Evolutionary conservation across 768 basidiomycete genomes (phyloP).

Genomic region (Imleria badia): DNA sequence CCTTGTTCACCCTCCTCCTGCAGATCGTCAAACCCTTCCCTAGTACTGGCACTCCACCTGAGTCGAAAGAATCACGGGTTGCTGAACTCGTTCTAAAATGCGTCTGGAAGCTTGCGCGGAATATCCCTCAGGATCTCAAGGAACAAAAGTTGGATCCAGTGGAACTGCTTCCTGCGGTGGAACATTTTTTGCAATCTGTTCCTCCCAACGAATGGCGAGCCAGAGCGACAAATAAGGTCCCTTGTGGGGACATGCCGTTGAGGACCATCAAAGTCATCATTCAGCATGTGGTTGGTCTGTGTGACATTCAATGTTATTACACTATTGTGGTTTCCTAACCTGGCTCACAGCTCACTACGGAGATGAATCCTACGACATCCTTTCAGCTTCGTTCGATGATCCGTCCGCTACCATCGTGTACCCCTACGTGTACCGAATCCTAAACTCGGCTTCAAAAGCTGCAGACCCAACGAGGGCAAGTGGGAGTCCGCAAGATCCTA

Average conservation of each 20-base stretch:
- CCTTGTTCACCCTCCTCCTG: conserved; percentile 78
- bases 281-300: conserved; percentile 93
- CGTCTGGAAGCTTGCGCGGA: conserved; percentile 96
- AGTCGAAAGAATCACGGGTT: conserved; percentile 83
- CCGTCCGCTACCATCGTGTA: conserved; percentile 98
- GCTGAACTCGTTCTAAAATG: conserved; percentile 95
- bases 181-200: conserved; percentile 90
- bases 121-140: conserved; percentile 87
- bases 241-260: conserved; percentile 96
- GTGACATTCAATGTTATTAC: conserved; percentile 1
- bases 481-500: conserved; percentile 36
- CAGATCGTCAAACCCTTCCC: conserved; percentile 86
- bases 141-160: conserved; percentile 80
- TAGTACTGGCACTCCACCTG: conserved; percentile 61
- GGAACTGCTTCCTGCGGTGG: conserved; percentile 88
- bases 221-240: conserved; percentile 85
- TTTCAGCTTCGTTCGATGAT: conserved; percentile 89
- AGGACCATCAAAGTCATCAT: conserved; percentile 98
- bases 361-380: conserved; percentile 86
- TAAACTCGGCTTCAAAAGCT: conserved; percentile 63
- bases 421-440: conserved; percentile 89
- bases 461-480: conserved; percentile 32
- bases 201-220: conserved; percentile 97
- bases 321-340: conserved; percentile 18
- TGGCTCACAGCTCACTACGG: conserved; percentile 66